These are phyloP conservation scores for Auxenochlorella pyrenoidosa DNA, from an alignment of 139 green algal species.

Conservation along the genomic window DNA sequence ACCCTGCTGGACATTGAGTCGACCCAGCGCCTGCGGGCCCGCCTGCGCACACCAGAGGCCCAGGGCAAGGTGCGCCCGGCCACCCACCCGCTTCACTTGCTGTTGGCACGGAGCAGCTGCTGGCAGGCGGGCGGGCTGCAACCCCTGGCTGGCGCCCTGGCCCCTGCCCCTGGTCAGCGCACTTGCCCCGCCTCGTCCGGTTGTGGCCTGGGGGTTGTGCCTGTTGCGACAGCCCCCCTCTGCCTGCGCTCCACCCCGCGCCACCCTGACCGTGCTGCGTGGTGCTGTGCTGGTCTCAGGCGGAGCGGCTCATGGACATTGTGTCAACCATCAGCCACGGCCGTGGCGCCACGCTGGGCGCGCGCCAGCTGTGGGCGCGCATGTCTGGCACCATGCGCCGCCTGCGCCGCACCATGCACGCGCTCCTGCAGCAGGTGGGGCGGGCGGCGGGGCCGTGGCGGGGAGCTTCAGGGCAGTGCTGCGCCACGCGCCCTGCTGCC, in stretches of 20 bases:
- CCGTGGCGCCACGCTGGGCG: slow-evolving; percentile 53
- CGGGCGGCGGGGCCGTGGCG: too few relatives aligned
- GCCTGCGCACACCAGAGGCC: slow-evolving; percentile 51
- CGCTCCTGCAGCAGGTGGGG: slow-evolving; percentile 28
- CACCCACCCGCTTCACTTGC: background rate
- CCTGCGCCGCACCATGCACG: slow-evolving; percentile 38
- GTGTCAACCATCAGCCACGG: slow-evolving; percentile 47
- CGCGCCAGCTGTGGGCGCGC: slow-evolving; percentile 46
- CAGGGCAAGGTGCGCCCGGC: slow-evolving; percentile 46
- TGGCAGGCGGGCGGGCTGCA: too few relatives aligned
- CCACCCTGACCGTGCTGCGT: too few relatives aligned
- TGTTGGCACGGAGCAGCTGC: background rate
- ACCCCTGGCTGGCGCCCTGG: background rate
- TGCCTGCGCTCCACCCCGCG: too few relatives aligned
- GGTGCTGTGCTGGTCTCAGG: background rate
- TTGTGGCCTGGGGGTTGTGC: too few relatives aligned
- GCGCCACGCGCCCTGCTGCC: background rate
- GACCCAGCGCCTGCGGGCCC: slow-evolving; percentile 11
- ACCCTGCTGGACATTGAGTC: slow-evolving; percentile 50
- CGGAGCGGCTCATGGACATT: slow-evolving; percentile 56
- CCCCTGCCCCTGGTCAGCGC: too few relatives aligned
- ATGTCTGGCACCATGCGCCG: slow-evolving; percentile 41
- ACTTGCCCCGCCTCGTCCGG: too few relatives aligned
- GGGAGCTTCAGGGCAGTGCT: too few relatives aligned
- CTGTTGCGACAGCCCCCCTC: too few relatives aligned